Base-by-base conservation (phyloP, 2,329 filamentous ascomycete genomes). In the Claviceps sp. region DNA sequence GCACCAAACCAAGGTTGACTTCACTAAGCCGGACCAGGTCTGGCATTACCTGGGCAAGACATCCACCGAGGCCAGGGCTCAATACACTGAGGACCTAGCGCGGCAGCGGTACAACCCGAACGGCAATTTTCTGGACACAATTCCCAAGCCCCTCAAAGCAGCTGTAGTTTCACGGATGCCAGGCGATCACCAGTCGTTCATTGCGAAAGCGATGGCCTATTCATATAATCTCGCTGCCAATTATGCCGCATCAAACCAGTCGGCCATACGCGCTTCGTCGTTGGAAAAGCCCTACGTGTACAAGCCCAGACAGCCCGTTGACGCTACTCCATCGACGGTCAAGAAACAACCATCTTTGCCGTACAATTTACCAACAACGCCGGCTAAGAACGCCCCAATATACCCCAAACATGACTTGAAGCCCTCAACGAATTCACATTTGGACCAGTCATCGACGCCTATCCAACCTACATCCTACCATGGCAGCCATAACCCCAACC, bases 61-160 rank as follows among this genome's bases (percentile, higher is more conserved):
- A 19, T 97, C 91, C 22, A 96, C 91, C 6, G 91, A 97, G 62
- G 86, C 89, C 51, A 89, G 84, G 66, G 84, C 89, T 26, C 89
- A 94, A 65, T 98, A 93, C 68, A 95, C 90, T 4, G 87, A 93
- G 61, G 82, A 95, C 68, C 80, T 77, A 44, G 56, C 62, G 8
- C 74, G 68, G 13, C 74, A 68, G n/a, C 71, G 71, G 46, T 76
- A 88, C 65, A 87, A 88, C 54, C 70, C 75, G 2, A 83, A 78
- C 67, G 82, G 81, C 58, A 86, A 85, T 63, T 90, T 85, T 66
- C 66, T 89, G 63, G 84, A 88, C 46, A 82, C 84, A 2, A 71
- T 89, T 50, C 80, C 73, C 50, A 80, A 79, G 57, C 72, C 74
- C 4, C 60, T 65, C 4, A 73, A 69, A 56, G 66, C 69, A 24